Evolutionary conservation across 306 rosid genomes (phyloP).

Genomic region (Fragaria ananassa): DNA sequence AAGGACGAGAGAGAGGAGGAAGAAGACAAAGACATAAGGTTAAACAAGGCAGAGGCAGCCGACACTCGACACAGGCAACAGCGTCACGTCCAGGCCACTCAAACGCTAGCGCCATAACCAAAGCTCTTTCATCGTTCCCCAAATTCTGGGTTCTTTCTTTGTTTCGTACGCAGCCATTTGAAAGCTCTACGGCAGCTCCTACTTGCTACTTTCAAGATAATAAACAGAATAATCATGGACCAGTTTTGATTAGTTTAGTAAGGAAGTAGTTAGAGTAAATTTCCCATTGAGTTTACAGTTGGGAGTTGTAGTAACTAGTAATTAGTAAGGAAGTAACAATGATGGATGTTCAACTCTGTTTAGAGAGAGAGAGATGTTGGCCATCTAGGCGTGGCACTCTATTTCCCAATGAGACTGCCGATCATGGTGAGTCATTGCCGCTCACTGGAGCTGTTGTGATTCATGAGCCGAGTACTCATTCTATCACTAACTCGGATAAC

Average conservation of each 20-base stretch:
- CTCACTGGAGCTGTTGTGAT: too few relatives aligned
- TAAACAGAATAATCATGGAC: background rate
- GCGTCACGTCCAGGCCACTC: constrained; percentile 24
- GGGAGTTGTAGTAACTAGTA: too few relatives aligned
- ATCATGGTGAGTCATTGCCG: too few relatives aligned
- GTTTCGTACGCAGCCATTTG: background rate
- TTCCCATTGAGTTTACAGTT: background rate
- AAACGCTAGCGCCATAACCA: constrained; percentile 4
- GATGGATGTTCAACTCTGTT: too few relatives aligned
- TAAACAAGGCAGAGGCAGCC: background rate
- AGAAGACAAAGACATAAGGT: background rate
- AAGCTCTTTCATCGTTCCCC: background rate
- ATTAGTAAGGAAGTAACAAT: too few relatives aligned
- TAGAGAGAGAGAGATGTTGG: too few relatives aligned
- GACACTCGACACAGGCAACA: constrained; percentile 3
- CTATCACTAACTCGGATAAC: too few relatives aligned
- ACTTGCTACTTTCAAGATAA: background rate
- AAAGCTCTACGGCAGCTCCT: background rate
- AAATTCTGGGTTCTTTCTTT: background rate
- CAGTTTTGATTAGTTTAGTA: background rate
- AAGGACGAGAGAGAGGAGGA: background rate
- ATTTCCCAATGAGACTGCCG: too few relatives aligned
- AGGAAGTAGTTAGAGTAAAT: background rate
- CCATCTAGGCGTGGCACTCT: too few relatives aligned
- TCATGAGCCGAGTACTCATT: too few relatives aligned